phyloP scores from a whole-genome alignment of 768 basidiomycete species.

The Leccinum obscurum region DNA sequence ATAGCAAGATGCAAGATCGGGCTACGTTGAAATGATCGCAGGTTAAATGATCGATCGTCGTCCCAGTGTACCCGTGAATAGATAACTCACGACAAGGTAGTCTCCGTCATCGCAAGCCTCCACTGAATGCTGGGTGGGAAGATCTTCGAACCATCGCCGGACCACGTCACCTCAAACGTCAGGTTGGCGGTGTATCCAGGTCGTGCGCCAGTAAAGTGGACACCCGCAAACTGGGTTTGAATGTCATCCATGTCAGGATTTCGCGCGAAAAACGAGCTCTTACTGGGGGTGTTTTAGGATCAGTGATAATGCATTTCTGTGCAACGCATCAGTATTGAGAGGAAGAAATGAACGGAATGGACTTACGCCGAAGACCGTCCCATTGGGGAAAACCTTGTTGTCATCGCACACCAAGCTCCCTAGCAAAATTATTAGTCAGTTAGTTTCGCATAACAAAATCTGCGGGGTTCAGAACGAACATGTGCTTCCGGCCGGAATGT shows the following conservation, averaged over 20 bases:
- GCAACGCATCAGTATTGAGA: not conserved
- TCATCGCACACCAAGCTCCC: conserved; percentile 9
- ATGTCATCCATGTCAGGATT: not conserved
- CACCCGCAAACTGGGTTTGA: not conserved
- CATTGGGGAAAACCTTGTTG: conserved; percentile 8
- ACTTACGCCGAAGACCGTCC: conserved; percentile 7
- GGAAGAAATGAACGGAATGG: not conserved
- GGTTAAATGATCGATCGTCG: not conserved
- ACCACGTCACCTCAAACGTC: not conserved
- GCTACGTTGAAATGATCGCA: not conserved
- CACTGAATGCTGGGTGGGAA: not conserved
- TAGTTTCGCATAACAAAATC: not conserved
- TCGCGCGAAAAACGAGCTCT: not conserved
- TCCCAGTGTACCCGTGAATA: not conserved
- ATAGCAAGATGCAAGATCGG: not conserved
- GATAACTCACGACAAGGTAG: not conserved
- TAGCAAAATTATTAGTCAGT: not conserved
- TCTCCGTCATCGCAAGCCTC: not conserved
- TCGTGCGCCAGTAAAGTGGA: conserved; percentile 1
- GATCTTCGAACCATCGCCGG: not conserved
- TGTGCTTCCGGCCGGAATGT: conserved; percentile 5
- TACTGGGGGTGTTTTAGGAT: not conserved
- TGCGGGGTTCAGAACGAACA: not conserved
- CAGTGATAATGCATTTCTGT: not conserved
- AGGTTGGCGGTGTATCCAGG: not conserved